Conservation (phyloP, 1,284 basidiomycete species). For the Pyrrhoderma lamaoense region DNA sequence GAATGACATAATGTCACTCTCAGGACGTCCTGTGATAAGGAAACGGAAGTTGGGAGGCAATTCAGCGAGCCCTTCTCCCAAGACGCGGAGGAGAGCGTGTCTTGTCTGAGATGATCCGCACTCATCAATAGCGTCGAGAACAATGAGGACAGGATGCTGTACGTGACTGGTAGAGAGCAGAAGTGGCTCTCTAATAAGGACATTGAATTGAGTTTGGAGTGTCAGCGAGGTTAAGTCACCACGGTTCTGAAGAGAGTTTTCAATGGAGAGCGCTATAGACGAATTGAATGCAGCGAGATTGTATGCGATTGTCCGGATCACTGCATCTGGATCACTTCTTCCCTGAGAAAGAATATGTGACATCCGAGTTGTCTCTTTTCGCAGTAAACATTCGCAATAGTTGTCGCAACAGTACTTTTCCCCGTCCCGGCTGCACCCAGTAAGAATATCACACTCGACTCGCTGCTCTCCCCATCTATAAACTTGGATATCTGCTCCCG, state of each 20-base stretch:
- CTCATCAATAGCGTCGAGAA: slow-evolving; percentile 17
- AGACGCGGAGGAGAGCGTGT: not conserved
- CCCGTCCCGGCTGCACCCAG: slow-evolving; percentile 14
- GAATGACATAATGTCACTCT: not conserved
- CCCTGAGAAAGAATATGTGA: not conserved
- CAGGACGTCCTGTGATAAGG: not conserved
- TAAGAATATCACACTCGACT: not conserved
- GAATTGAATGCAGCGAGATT: not conserved
- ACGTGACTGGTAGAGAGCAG: not conserved
- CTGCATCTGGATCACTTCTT: not conserved
- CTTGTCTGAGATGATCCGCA: not conserved
- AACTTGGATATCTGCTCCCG: not conserved
- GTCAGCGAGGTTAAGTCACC: no score
- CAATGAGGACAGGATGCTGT: slow-evolving; percentile 1
- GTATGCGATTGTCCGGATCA: slow-evolving; percentile 2
- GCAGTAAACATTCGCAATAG: not conserved
- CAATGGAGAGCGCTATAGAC: not conserved
- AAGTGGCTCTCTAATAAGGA: not conserved
- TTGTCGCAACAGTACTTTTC: slow-evolving; percentile 11
- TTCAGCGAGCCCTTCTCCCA: not conserved
- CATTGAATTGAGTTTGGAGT: no score
- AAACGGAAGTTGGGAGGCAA: slow-evolving; percentile 1
- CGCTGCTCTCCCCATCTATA: not conserved
- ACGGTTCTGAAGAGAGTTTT: no score
- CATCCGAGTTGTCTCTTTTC: not conserved